A percentile compares a stretch with the other conserved stretches of the same genome.
Conservation (phyloP, 768 basidiomycete species). For the Lactarius evosmus region DNA sequence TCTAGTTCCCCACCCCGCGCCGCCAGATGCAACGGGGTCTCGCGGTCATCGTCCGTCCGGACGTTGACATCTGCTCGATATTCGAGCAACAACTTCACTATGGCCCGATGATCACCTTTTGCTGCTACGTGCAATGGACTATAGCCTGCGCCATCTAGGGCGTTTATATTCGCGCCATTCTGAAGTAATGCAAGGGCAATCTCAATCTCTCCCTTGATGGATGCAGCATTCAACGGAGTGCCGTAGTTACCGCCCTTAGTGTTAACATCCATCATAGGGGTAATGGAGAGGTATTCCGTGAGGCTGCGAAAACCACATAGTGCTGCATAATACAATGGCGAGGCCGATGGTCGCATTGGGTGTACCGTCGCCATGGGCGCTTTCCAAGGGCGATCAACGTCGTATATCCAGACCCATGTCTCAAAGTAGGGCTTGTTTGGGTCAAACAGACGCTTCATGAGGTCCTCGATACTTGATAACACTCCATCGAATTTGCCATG, state of each 20-base stretch:
- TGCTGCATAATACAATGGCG: conserved; percentile 6
- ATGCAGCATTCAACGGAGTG: background rate
- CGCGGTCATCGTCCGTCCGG: background rate
- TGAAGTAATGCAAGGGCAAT: background rate
- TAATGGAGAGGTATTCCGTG: background rate
- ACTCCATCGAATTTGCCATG: background rate
- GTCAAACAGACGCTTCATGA: conserved; percentile 1
- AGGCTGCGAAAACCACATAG: conserved; percentile 1
- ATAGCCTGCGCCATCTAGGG: background rate
- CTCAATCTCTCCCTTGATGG: background rate
- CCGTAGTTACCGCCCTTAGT: background rate
- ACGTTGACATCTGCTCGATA: background rate
- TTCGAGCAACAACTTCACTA: background rate
- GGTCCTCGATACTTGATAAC: background rate
- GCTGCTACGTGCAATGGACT: conserved; percentile 1
- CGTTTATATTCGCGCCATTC: background rate
- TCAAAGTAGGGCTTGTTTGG: background rate
- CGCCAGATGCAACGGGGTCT: background rate
- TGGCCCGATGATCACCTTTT: background rate
- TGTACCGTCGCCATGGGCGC: background rate
- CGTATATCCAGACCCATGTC: conserved; percentile 12
- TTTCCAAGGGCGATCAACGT: conserved; percentile 8
- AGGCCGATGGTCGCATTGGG: background rate
- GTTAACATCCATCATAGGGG: background rate
- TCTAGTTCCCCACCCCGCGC: background rate